Percentiles rank a stretch among this genome's conserved stretches.
Conservation (phyloP, 1,139 yeast genomes). For the Tardiomyces digboiensis region DNA sequence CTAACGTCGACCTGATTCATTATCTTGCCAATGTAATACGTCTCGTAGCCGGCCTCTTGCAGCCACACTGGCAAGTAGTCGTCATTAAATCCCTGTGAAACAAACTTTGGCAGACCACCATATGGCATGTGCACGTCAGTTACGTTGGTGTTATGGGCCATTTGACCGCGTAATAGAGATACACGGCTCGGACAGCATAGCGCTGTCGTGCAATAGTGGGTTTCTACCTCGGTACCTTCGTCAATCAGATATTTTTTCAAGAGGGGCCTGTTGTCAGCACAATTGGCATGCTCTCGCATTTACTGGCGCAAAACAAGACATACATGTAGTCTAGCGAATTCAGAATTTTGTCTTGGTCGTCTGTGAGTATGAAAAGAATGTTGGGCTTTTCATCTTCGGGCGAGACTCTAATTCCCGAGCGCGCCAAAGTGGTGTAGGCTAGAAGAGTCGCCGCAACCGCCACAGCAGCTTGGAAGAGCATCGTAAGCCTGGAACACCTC, state of each 20-base stretch:
- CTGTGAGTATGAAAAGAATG: constrained; percentile 5
- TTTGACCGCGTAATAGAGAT: constrained; percentile 3
- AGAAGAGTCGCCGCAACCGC: no score
- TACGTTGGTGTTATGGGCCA: constrained; percentile 6
- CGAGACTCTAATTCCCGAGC: no score
- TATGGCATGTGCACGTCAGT: constrained; percentile 6
- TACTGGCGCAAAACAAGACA: background rate
- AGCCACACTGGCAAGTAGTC: constrained; percentile 6
- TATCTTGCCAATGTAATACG: constrained; percentile 6
- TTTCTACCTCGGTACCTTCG: constrained; percentile 3
- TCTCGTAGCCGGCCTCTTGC: constrained; percentile 7
- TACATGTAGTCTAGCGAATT: constrained; percentile 4
- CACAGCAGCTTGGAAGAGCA: no score
- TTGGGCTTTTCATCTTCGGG: constrained; percentile 1
- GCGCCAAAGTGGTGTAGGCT: no score
- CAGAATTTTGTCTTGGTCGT: constrained; percentile 6
- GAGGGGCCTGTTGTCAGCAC: constrained; percentile 1
- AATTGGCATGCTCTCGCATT: background rate
- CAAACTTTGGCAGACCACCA: constrained; percentile 6
- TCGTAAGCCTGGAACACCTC: no score
- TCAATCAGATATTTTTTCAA: constrained; percentile 1
- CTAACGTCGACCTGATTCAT: constrained; percentile 4
- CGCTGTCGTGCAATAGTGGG: constrained; percentile 5
- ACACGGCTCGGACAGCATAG: constrained; percentile 7
- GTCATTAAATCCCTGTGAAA: constrained; percentile 5